These are phyloP conservation scores for Calophaca sinica DNA, from an alignment of 306 rosid genomes.

Conservation along the genomic window DNA sequence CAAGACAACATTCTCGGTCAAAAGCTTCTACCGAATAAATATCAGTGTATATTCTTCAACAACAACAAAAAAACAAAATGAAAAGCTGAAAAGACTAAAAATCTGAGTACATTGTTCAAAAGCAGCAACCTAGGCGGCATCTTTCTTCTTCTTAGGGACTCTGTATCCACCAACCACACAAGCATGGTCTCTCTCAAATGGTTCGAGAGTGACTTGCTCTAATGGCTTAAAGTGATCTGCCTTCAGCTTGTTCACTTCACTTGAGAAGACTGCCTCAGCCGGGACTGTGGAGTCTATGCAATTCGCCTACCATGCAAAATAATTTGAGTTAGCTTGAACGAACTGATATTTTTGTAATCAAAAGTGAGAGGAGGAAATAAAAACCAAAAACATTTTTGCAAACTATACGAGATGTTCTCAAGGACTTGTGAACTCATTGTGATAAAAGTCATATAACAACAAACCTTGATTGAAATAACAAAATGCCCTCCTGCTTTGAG, in stretches of 20 bases:
- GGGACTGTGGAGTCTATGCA: slow-evolving; percentile 92
- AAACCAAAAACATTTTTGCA: not conserved
- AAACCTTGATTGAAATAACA: slow-evolving; percentile 92
- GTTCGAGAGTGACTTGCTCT: slow-evolving; percentile 91
- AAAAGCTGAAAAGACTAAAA: too few relatives aligned
- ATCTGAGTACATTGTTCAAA: not conserved
- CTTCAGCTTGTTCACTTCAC: slow-evolving; percentile 85
- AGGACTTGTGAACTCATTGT: not conserved
- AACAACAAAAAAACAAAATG: too few relatives aligned
- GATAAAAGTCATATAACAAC: slow-evolving; percentile 13
- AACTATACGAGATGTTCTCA: too few relatives aligned
- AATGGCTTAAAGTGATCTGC: slow-evolving; percentile 86
- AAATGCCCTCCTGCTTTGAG: slow-evolving; percentile 92
- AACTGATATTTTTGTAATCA: not conserved
- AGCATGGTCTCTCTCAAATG: slow-evolving; percentile 95
- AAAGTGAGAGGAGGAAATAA: not conserved
- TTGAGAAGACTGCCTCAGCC: slow-evolving; percentile 71
- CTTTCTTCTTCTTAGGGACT: slow-evolving; percentile 70
- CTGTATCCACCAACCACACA: slow-evolving; percentile 89
- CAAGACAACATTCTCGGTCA: not conserved
- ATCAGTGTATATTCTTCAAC: too few relatives aligned
- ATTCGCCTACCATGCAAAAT: slow-evolving; percentile 67
- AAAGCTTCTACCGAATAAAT: too few relatives aligned
- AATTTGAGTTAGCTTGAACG: not conserved
- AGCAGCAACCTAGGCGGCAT: not conserved